Base-by-base conservation (phyloP, 805 yeast genomes). In the Cyberlindnera veronae region DNA sequence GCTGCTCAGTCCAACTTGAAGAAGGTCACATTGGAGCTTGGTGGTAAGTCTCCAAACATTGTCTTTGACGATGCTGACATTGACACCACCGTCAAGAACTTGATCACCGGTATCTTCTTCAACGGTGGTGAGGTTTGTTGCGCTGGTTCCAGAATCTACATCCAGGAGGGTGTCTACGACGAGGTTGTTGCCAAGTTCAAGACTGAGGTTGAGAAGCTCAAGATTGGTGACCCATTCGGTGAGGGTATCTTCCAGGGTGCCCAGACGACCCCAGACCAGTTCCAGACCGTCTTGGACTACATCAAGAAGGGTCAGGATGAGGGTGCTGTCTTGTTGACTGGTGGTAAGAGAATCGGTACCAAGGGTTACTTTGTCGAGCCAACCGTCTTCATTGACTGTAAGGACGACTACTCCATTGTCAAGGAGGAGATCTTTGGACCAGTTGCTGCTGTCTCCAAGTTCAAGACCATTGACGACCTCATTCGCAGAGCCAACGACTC, bases 111-210 rank as follows among this genome's bases (percentile, higher is more conserved):
- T 69, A 79, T 79, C 52, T 77, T 76, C 71, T 77, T 73, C 71
- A 79, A 79, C 68, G 71, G 80, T 48, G 84, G 84, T 69, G 84
- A 79, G 64, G 83, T 79, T 42, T 79, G 84, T 62, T 74, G 79
- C 63, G 84, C 84, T 32, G 83, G 84, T 60, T 77, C 84, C 40
- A 75, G 84, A 70, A 66, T 78, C 45, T 77, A 71, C 61, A 64
- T 79, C 51, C 84, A 79, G 62, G 81, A 73, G 49, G 79, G 69
- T 36, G 64, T 76, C 49, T 78, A 79, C 61, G 81, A 77, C 45
- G 68, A 69, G 48, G 65, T 77, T 34, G 55, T 75, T 30, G 63
- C 63, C 32, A 69, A 67, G 54, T 75, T 79, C 55, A 72, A 72
- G 56, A 56, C 55, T 29, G 79, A 72, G 44, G 71, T 68, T 45